These are phyloP conservation scores for Lichina pygmaea DNA, from an alignment of 495 filamentous ascomycete species.

Conservation along the genomic window DNA sequence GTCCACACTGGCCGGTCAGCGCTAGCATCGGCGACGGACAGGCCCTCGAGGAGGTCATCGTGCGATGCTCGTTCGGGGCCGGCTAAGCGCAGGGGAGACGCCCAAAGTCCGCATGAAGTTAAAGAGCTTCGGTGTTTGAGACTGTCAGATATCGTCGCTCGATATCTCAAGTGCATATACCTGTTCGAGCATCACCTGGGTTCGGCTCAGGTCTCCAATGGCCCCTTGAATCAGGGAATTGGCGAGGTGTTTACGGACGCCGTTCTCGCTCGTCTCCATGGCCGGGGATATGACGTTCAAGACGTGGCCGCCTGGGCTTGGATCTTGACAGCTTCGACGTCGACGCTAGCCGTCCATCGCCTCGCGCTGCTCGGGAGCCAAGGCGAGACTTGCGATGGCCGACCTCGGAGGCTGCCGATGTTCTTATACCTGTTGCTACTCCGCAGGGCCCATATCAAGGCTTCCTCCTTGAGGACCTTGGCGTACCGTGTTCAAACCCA, in stretches of 20 bases:
- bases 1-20: neutral
- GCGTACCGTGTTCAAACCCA: constrained; percentile 3
- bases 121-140: neutral
- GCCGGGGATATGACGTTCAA: constrained; percentile 15
- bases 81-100: neutral
- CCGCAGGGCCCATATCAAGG: constrained; percentile 15
- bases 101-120: too few relatives aligned
- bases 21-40: neutral
- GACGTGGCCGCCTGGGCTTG: constrained; percentile 32
- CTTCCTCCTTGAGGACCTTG: constrained; percentile 12
- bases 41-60: neutral
- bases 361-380: neutral
- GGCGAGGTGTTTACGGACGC: constrained; percentile 13
- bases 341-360: constrained; percentile 15
- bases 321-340: constrained; percentile 20
- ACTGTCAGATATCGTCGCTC: neutral
- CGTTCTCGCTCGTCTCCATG: constrained; percentile 11
- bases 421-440: constrained; percentile 25
- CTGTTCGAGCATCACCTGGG: neutral
- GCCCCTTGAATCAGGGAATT: constrained; percentile 4
- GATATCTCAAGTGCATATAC: neutral
- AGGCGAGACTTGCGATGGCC: neutral
- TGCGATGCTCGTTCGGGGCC: neutral
- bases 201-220: neutral
- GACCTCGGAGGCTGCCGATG: constrained; percentile 12